Conservation (phyloP, 345 rosid species). For the Atalantia buxifolia region DNA sequence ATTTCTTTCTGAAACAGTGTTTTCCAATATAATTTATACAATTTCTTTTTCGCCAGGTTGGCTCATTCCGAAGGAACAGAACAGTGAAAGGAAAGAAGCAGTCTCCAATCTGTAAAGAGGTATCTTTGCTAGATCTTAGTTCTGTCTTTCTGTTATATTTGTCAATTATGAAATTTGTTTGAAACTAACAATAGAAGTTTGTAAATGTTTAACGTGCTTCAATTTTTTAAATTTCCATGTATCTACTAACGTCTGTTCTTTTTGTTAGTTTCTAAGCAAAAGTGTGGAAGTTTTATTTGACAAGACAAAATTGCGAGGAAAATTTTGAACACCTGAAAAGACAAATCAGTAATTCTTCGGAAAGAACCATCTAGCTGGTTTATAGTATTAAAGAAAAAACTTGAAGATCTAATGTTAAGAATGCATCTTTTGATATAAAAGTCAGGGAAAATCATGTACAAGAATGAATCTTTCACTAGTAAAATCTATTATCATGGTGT, state of each 20-base stretch:
- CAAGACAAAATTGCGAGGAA: not conserved
- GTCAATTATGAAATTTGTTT: not conserved
- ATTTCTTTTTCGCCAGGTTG: conserved; percentile 46
- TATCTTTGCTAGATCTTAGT: conserved; percentile 20
- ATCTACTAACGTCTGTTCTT: not conserved
- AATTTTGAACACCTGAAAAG: not conserved
- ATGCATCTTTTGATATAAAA: not conserved
- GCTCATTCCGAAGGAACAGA: conserved; percentile 73
- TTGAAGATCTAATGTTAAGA: not conserved
- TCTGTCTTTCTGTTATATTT: not conserved
- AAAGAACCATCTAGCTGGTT: not conserved
- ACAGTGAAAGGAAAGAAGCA: conserved; percentile 72
- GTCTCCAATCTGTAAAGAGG: conserved; percentile 77
- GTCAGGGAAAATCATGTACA: not conserved
- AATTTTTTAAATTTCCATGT: conserved; percentile 1
- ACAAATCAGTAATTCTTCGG: no score
- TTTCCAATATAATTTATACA: not conserved
- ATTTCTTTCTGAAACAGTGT: not conserved
- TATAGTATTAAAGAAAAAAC: not conserved
- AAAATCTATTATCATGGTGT: not conserved
- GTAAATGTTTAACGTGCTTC: not conserved
- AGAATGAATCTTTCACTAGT: not conserved
- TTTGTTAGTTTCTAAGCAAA: not conserved
- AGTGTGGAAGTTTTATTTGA: not conserved
- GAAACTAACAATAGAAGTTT: not conserved